Percentiles rank a stretch among this genome's conserved stretches.
Conservation (phyloP, 148 eudicot species). For the Suaeda aralocaspica region DNA sequence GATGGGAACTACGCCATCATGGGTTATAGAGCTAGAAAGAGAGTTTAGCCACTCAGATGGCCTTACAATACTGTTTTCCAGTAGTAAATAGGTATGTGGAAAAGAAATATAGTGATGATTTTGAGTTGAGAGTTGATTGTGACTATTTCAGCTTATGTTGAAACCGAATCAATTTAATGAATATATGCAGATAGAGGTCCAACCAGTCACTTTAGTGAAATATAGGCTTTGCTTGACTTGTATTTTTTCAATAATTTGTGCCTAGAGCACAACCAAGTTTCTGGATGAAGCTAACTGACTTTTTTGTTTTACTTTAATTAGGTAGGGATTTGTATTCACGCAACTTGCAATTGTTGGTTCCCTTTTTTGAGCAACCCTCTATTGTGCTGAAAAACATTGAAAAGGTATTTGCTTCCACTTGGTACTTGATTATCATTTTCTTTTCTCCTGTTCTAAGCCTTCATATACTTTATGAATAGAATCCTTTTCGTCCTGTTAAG, state of each 20-base stretch:
- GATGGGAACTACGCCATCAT: no score
- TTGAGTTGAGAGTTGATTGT: not conserved
- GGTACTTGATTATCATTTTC: not conserved
- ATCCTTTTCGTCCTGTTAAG: not conserved
- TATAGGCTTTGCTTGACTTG: not conserved
- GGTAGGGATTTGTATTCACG: conserved; percentile 81
- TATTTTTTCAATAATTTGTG: not conserved
- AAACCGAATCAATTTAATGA: not conserved
- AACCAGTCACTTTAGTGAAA: no score
- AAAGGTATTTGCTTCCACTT: conserved; percentile 40
- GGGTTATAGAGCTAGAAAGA: no score
- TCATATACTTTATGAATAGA: not conserved
- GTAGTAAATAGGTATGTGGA: no score
- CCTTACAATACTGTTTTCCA: no score
- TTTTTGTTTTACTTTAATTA: conserved; percentile 25
- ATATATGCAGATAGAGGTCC: not conserved
- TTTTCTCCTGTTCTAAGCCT: not conserved
- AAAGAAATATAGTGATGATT: no score
- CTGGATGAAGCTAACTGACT: conserved; percentile 9
- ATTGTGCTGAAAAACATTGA: conserved; percentile 55
- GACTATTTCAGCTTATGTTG: not conserved
- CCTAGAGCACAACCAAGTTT: not conserved
- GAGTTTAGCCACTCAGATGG: no score
- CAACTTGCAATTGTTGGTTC: conserved; percentile 82
- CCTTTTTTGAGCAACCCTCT: conserved; percentile 80